These are phyloP conservation scores for Brassica juncea DNA, from an alignment of 345 rosid species.

Conservation along the genomic window DNA sequence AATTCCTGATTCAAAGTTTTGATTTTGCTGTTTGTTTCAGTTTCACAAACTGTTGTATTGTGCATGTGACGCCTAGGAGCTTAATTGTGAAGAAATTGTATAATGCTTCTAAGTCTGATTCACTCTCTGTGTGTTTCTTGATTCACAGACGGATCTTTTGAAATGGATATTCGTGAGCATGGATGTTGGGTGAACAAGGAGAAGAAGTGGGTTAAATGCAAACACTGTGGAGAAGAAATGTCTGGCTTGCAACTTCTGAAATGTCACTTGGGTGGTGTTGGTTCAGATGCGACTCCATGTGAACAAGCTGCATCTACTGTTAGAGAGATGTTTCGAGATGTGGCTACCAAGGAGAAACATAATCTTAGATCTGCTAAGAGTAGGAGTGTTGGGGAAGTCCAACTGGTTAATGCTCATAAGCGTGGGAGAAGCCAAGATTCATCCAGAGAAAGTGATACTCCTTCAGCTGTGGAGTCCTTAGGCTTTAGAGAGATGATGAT, in stretches of 20 bases:
- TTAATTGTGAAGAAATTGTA: neutral
- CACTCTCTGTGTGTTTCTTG: constrained; percentile 2
- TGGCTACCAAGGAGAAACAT: constrained; percentile 1
- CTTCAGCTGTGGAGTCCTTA: constrained; percentile 40
- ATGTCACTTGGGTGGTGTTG: constrained; percentile 56
- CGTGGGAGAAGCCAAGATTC: constrained; percentile 10
- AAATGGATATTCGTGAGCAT: constrained; percentile 43
- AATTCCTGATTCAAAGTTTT: neutral
- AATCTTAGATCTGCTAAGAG: neutral
- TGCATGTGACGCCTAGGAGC: no score
- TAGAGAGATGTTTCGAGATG: constrained; percentile 36
- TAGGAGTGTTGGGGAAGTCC: neutral
- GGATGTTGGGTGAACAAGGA: constrained; percentile 35
- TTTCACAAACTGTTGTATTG: neutral
- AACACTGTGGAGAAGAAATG: constrained; percentile 51
- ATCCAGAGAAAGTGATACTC: neutral
- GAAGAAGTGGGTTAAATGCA: constrained; percentile 47
- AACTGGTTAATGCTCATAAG: constrained; percentile 7
- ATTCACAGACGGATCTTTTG: neutral
- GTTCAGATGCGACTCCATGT: constrained; percentile 46
- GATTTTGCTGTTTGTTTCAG: neutral
- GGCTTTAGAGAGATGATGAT: constrained; percentile 48
- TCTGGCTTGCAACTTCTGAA: constrained; percentile 38
- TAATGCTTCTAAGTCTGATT: neutral
- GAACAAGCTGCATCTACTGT: constrained; percentile 45